Evolutionary conservation across 257 asterid species (phyloP).

Genomic region (Solanum tarijense): DNA sequence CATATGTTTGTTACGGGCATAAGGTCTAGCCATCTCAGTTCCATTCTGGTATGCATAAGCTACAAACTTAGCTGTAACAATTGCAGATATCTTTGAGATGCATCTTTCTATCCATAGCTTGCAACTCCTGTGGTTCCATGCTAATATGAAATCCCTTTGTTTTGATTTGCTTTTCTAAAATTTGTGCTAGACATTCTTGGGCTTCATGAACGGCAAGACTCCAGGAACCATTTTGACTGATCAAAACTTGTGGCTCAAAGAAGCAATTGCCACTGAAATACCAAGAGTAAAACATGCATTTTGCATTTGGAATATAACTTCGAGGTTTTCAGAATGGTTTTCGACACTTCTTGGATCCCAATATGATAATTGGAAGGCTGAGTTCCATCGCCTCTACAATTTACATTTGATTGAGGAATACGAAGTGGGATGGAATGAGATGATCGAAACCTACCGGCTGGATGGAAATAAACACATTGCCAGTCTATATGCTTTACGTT

Average conservation of each 20-base stretch:
- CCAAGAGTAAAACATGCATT: conserved; percentile 88
- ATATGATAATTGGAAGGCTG: conserved; percentile 88
- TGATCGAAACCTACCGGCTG: conserved; percentile 79
- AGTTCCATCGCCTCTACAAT: conserved; percentile 74
- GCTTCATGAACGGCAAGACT: conserved; percentile 87
- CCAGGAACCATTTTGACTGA: conserved; percentile 88
- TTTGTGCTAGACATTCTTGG: conserved; percentile 54
- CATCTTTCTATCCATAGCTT: neutral
- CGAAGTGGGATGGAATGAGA: conserved; percentile 88
- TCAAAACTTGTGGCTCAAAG: conserved; percentile 87
- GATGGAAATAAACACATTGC: conserved; percentile 80
- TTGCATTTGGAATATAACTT: conserved; percentile 88
- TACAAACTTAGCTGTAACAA: neutral
- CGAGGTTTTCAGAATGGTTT: conserved; percentile 94
- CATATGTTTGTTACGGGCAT: neutral
- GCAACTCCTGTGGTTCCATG: neutral
- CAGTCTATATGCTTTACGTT: conserved; percentile 57
- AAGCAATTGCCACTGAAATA: conserved; percentile 79
- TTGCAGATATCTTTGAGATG: neutral
- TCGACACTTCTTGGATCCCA: conserved; percentile 80
- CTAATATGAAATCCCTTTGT: neutral
- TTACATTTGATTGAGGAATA: conserved; percentile 70
- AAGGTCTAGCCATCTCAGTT: neutral
- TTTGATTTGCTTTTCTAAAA: neutral
- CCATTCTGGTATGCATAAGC: neutral